Base-by-base conservation (phyloP, 73 alveolate genomes). In the Paramecium bursaria region DNA sequence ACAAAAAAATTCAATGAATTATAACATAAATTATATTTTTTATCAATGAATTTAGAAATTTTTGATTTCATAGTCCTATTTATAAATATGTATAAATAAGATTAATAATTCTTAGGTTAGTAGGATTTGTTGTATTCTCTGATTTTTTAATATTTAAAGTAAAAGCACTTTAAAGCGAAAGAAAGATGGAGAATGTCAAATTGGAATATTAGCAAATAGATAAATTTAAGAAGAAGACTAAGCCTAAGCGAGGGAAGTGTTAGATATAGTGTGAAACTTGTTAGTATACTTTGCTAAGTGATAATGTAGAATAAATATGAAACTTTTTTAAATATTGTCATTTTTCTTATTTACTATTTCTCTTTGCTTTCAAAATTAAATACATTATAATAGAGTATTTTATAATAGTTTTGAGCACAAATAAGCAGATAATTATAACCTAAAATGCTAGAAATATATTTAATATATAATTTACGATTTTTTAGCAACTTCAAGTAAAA, bases 221-320 rank as follows among this genome's bases (percentile, higher is more conserved):
- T 0, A 67, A 67, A 67, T 67, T 47, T 30, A 67, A 67, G 44
- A 67, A 67, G 44, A 4, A 67, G 50, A 39, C 49, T 39, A 67
- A 67, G 21, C 14, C 82, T 0, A 31, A 67, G 11, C 14, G 49
- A 30, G 33, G 44, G 33, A 67, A 67, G 82, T 39, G 9, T 53
- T 21, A 67, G 33, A 67, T 42, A 39, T 67, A 67, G 33, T 67
- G 82, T 17, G 82, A 67, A 15, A 33, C 27, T 7, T 67, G 82
- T n/a, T 42, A 44, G 7, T 67, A 39, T 67, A 39, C 82, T 39
- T 42, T 67, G 19, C 33, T 44, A 3, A 29, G 26, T 6, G 76
- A 57, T 26, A 57, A 44, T 27, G 17, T 25, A 23, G 76, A 57
- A 57, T 25, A 57, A 57, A 48, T 57, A 29, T 53, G 3, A 57